phyloP scores from a whole-genome alignment of 768 basidiomycete species.

The Leccinellum luteum region DNA sequence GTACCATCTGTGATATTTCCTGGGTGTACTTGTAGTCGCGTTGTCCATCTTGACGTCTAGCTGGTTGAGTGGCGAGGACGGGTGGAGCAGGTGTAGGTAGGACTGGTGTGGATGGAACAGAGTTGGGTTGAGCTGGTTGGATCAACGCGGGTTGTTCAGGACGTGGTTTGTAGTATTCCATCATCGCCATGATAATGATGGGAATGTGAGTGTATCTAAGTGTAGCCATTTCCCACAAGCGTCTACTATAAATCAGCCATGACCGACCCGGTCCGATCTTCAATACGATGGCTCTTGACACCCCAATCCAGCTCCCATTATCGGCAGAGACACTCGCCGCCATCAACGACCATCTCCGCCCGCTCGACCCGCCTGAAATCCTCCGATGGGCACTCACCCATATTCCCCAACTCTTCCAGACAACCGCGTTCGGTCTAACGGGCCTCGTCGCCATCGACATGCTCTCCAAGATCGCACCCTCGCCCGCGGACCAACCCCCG shows the following conservation, averaged over 20 bases:
- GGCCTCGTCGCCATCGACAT: slow-evolving; percentile 94
- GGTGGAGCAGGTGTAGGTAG: slow-evolving; percentile 4
- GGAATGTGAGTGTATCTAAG: not conserved
- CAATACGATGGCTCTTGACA: slow-evolving; percentile 23
- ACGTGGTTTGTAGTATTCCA: slow-evolving; percentile 31
- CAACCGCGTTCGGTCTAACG: slow-evolving; percentile 95
- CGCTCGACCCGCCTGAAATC: slow-evolving; percentile 78
- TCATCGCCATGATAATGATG: slow-evolving; percentile 2
- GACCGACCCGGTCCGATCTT: not conserved
- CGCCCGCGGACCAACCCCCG: slow-evolving; percentile 53
- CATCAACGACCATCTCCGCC: slow-evolving; percentile 73
- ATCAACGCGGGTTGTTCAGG: slow-evolving; percentile 19
- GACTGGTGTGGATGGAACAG: slow-evolving; percentile 24
- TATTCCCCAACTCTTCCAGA: slow-evolving; percentile 82
- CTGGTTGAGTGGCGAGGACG: slow-evolving; percentile 5
- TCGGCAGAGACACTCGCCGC: slow-evolving; percentile 53
- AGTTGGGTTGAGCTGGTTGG: slow-evolving; percentile 18
- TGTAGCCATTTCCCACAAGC: not conserved
- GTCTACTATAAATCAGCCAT: not conserved
- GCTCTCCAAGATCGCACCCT: slow-evolving; percentile 75
- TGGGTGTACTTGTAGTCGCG: slow-evolving; percentile 85
- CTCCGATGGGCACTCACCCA: slow-evolving; percentile 81
- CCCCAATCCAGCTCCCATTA: slow-evolving; percentile 56
- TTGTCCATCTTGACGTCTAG: slow-evolving; percentile 24
- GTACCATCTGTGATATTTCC: slow-evolving; percentile 93